A percentile compares a stretch with the other conserved stretches of the same genome.
These are phyloP conservation scores for Sporisorium scitamineum DNA, from an alignment of 1,284 basidiomycete genomes.

Conservation along the genomic window DNA sequence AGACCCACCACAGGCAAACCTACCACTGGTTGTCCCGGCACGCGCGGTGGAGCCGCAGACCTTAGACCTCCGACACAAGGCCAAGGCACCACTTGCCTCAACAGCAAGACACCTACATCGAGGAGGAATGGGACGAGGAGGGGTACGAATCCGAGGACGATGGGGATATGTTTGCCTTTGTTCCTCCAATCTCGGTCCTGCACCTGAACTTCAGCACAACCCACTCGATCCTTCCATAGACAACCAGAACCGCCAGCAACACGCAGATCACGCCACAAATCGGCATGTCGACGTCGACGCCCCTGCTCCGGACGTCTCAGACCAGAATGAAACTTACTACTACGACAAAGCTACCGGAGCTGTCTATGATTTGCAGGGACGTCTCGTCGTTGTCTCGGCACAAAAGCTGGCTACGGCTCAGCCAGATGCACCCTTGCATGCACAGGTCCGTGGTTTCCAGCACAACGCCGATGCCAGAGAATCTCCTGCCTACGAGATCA, in stretches of 20 bases:
- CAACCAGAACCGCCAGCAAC: slow-evolving; percentile 39
- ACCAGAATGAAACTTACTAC: slow-evolving; percentile 59
- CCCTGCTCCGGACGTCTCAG: slow-evolving; percentile 8
- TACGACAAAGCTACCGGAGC: slow-evolving; percentile 63
- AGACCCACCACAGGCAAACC: slow-evolving; percentile 46
- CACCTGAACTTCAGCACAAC: slow-evolving; percentile 43
- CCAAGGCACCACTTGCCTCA: slow-evolving; percentile 22
- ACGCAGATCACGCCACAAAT: slow-evolving; percentile 5
- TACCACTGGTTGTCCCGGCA: slow-evolving; percentile 43
- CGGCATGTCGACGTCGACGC: slow-evolving; percentile 3
- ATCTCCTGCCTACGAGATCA: slow-evolving; percentile 24
- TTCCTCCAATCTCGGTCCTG: slow-evolving; percentile 56
- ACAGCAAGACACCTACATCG: slow-evolving; percentile 21
- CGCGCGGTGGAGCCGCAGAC: slow-evolving; percentile 34
- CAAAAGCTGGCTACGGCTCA: too few relatives aligned
- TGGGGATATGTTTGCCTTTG: slow-evolving; percentile 67
- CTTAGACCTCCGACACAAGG: slow-evolving; percentile 35
- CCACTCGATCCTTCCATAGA: slow-evolving; percentile 52
- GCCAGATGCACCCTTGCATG: slow-evolving; percentile 5
- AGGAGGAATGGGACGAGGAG: slow-evolving; percentile 58
- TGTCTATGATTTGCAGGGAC: slow-evolving; percentile 60
- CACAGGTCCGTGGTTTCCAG: slow-evolving; percentile 10
- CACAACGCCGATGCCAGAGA: slow-evolving; percentile 3
- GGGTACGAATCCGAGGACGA: slow-evolving; percentile 64
- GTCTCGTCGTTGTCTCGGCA: slow-evolving; percentile 57